phyloP scores from a whole-genome alignment of 805 yeast species.

The Lachancea mirantina region DNA sequence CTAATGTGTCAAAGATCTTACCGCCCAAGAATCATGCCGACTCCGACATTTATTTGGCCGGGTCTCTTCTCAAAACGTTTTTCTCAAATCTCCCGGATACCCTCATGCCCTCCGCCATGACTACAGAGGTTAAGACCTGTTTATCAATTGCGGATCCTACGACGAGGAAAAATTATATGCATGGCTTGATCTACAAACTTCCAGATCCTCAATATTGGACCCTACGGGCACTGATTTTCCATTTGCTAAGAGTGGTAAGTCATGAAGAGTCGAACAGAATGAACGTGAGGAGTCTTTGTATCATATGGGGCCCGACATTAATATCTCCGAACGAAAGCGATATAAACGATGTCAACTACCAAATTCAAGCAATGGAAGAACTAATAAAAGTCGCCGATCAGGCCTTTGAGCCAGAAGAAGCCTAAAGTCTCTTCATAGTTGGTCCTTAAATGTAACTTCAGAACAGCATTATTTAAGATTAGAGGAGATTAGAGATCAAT shows the following conservation, averaged over 20 bases:
- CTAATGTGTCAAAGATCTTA: conserved; percentile 49
- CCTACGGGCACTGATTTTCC: conserved; percentile 75
- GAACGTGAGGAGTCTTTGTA: conserved; percentile 74
- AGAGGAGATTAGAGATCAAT: too few relatives aligned
- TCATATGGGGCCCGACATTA: conserved; percentile 92
- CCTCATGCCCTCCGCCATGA: conserved; percentile 23
- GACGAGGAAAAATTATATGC: conserved; percentile 65
- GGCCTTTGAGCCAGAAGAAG: conserved; percentile 57
- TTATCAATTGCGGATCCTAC: conserved; percentile 58
- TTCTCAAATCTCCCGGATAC: conserved; percentile 76
- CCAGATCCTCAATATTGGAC: conserved; percentile 97
- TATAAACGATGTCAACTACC: conserved; percentile 66
- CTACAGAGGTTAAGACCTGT: conserved; percentile 39
- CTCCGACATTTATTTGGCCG: conserved; percentile 81
- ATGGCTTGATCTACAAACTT: conserved; percentile 77
- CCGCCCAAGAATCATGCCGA: conserved; percentile 55
- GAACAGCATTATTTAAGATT: too few relatives aligned
- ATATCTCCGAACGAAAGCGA: conserved; percentile 61
- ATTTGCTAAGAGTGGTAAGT: conserved; percentile 64
- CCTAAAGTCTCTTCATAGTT: too few relatives aligned
- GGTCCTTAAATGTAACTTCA: too few relatives aligned
- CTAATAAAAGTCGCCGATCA: conserved; percentile 77
- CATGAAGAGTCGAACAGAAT: conserved; percentile 64
- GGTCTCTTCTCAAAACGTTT: conserved; percentile 75
- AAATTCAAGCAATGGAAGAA: conserved; percentile 76